These are phyloP conservation scores for Chytriomyces confervae DNA, from an alignment of 192 early-diverging fungal genomes.

Conservation along the genomic window DNA sequence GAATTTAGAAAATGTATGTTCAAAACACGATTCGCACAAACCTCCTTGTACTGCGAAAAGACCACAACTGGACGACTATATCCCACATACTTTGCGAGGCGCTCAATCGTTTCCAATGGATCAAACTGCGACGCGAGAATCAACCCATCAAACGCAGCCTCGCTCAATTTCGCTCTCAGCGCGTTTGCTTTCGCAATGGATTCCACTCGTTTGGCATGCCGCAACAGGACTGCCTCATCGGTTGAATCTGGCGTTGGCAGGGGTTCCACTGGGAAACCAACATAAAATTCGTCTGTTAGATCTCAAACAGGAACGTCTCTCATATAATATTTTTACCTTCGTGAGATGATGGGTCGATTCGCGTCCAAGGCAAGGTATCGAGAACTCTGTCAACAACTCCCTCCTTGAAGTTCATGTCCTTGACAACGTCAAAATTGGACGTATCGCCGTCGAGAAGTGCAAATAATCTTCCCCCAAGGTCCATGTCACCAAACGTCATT, in stretches of 20 bases:
- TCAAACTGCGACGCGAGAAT: conserved; percentile 82
- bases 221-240: conserved; percentile 11
- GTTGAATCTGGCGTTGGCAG: background rate
- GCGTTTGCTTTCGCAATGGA: conserved; percentile 58
- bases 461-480: conserved; percentile 26
- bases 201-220: background rate
- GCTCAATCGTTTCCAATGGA: conserved; percentile 72
- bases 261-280: background rate
- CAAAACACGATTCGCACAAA: conserved; percentile 16
- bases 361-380: conserved; percentile 72
- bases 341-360: conserved; percentile 60
- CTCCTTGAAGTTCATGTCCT: conserved; percentile 57
- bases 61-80: conserved; percentile 86
- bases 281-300: background rate
- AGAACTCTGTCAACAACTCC: conserved; percentile 58
- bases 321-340: conserved; percentile 56
- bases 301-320: background rate
- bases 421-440: conserved; percentile 23
- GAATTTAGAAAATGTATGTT: background rate
- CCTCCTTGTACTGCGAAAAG: conserved; percentile 65
- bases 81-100: conserved; percentile 74
- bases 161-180: conserved; percentile 58
- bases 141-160: conserved; percentile 71
- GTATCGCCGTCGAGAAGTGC: conserved; percentile 24
- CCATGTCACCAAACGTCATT: conserved; percentile 48